phyloP scores from a whole-genome alignment of 208 protist species.

The Acanthamoeba culbertsoni region DNA sequence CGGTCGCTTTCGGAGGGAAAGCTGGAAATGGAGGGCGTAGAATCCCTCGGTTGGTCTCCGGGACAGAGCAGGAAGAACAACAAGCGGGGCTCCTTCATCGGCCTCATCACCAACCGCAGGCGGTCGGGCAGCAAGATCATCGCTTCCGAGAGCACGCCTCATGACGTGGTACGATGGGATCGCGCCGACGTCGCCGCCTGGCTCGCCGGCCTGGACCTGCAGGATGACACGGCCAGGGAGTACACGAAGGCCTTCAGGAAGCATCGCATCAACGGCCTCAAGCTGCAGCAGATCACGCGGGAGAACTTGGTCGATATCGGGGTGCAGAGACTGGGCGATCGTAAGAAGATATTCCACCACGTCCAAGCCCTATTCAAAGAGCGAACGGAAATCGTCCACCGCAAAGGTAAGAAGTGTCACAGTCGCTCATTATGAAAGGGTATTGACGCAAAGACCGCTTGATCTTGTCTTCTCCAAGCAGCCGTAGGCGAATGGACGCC shows the following conservation, averaged over 20 bases:
- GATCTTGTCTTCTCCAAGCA: neutral
- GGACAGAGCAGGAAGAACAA: neutral
- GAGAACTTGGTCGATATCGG: neutral
- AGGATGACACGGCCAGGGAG: neutral
- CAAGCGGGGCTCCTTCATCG: neutral
- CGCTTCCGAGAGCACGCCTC: neutral
- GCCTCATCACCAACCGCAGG: neutral
- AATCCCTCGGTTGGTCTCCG: neutral
- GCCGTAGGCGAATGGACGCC: neutral
- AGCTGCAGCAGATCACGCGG: neutral
- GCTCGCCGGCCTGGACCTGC: neutral
- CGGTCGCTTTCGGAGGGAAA: neutral
- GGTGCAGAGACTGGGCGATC: neutral
- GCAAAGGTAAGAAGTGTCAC: neutral
- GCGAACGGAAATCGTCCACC: neutral
- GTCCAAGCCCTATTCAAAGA: neutral
- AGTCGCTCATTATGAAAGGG: neutral
- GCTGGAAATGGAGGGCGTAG: neutral
- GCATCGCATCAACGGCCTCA: neutral
- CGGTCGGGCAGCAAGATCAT: neutral
- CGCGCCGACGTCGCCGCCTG: neutral
- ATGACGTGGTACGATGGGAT: neutral
- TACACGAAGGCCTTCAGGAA: neutral
- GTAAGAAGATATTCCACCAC: neutral
- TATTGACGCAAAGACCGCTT: neutral